Conservation (phyloP, 129 eudicot species). For the Glebionis coronaria region DNA sequence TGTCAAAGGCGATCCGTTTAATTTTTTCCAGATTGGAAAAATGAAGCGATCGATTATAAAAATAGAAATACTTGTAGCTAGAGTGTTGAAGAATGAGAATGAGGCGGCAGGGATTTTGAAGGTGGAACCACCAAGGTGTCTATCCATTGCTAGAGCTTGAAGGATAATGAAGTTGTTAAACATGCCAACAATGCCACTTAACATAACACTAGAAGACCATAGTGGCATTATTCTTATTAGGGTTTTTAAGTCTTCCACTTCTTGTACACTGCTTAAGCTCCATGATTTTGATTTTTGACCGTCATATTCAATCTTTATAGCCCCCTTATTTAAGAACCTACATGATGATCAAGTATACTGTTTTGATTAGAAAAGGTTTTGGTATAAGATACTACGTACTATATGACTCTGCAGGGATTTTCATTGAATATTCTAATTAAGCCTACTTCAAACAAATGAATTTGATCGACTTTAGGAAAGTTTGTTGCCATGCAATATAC, state of each 20-base stretch:
- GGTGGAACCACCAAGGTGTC: constrained; percentile 31
- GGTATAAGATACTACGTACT: no score
- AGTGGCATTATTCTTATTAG: constrained; percentile 49
- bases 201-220: constrained; percentile 39
- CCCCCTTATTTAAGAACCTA: constrained; percentile 57
- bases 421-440: no score
- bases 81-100: constrained; percentile 26
- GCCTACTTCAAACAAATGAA: no score
- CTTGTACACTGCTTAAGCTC: constrained; percentile 59
- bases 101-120: constrained; percentile 44
- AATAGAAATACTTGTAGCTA: constrained; percentile 24
- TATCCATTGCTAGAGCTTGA: constrained; percentile 49
- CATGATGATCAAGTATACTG: neutral
- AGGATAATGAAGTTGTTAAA: constrained; percentile 26
- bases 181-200: constrained; percentile 30
- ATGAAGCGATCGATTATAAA: constrained; percentile 31
- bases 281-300: constrained; percentile 40
- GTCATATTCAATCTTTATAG: constrained; percentile 32
- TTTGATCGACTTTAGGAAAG: neutral
- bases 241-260: constrained; percentile 71
- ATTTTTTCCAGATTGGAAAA: constrained; percentile 32
- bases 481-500: constrained; percentile 27
- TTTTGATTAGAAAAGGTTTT: neutral
- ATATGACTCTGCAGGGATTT: no score
- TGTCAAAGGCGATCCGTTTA: constrained; percentile 23